Evolutionary conservation across 768 basidiomycete genomes (phyloP).

Genomic region (Pleurotus djamor): DNA sequence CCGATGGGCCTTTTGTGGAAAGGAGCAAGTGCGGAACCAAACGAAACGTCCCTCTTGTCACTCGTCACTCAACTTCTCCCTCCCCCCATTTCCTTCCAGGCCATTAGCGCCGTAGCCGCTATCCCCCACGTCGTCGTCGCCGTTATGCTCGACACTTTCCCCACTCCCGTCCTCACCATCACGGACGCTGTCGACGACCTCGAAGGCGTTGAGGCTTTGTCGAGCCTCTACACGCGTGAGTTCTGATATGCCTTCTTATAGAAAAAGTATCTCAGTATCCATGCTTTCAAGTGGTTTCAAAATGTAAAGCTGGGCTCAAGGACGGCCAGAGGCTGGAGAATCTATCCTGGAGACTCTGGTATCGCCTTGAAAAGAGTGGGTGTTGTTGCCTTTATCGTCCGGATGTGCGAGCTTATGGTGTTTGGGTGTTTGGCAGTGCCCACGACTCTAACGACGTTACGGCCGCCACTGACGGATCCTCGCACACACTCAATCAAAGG

Average conservation of each 20-base stretch:
- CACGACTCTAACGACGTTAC: conserved; percentile 1
- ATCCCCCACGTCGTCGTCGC: neutral
- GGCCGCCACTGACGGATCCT: neutral
- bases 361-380: conserved; percentile 46
- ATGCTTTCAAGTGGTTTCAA: conserved; percentile 65
- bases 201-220: conserved; percentile 66
- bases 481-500: neutral
- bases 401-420: neutral
- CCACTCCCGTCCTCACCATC: conserved; percentile 66
- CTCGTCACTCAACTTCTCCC: neutral
- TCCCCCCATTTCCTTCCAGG: neutral
- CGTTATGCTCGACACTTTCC: conserved; percentile 48
- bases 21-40: conserved; percentile 7
- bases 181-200: conserved; percentile 66
- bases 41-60: neutral
- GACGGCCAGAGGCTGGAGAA: conserved; percentile 86
- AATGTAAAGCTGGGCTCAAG: conserved; percentile 75
- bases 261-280: conserved; percentile 7
- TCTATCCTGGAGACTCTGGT: conserved; percentile 85
- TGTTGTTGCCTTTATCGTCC: neutral
- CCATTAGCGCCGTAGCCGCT: neutral
- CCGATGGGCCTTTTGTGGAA: neutral
- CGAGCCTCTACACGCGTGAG: conserved; percentile 67
- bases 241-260: conserved; percentile 12
- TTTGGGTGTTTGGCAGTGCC: neutral